phyloP scores from a whole-genome alignment of 148 eudicot species.

The Cornus controversa region DNA sequence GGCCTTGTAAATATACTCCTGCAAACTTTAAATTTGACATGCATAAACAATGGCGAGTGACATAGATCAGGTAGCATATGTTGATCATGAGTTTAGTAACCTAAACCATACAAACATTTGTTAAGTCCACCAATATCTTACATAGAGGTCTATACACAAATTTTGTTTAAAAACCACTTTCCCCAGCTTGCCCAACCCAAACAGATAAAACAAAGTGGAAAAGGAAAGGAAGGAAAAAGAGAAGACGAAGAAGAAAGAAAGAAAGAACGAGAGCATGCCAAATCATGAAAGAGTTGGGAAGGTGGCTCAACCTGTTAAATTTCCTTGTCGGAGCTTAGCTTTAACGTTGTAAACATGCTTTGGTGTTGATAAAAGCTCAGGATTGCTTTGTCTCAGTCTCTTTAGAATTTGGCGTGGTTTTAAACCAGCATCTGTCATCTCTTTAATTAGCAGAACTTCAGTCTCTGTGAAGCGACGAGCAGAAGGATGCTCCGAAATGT shows the following conservation, averaged over 20 bases:
- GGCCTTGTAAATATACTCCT: background rate
- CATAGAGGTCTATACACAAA: background rate
- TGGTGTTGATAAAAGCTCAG: conserved; percentile 66
- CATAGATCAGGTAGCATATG: background rate
- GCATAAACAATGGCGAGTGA: background rate
- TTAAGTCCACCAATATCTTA: background rate
- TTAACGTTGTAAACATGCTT: conserved; percentile 73
- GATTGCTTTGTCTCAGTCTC: conserved; percentile 60
- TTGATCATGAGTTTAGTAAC: background rate
- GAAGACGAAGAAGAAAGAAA: background rate
- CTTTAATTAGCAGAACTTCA: conserved; percentile 53
- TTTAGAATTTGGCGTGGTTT: conserved; percentile 78
- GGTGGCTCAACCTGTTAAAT: conserved; percentile 23
- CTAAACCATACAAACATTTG: background rate
- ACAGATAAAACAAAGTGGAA: no score
- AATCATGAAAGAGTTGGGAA: background rate
- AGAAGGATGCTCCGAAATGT: conserved; percentile 64
- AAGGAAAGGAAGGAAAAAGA: background rate
- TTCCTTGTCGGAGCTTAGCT: conserved; percentile 68
- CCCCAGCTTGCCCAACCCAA: no score
- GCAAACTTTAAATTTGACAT: conserved; percentile 6
- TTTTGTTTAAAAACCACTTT: no score
- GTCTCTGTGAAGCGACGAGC: conserved; percentile 69
- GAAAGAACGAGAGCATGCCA: conserved; percentile 7
- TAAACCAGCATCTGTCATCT: conserved; percentile 23